These are phyloP conservation scores for Paecilomyces fulvus DNA, from an alignment of 2,329 filamentous ascomycete genomes.

Conservation along the genomic window DNA sequence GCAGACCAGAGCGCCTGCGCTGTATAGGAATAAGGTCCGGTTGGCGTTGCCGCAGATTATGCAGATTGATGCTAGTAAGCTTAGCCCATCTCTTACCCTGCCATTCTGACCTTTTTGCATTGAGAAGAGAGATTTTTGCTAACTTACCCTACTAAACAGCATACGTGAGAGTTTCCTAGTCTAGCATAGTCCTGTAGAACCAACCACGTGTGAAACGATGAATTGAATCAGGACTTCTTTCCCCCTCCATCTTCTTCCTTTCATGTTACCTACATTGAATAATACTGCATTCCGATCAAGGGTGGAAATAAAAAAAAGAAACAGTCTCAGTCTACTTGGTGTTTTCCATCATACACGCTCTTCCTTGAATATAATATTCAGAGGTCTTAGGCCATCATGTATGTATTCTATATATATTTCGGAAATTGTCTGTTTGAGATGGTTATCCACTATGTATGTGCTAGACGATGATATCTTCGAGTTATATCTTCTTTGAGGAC, in stretches of 20 bases:
- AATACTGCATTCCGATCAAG: too few relatives aligned
- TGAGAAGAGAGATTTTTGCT: background rate
- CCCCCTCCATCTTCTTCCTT: background rate
- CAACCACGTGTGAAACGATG: background rate
- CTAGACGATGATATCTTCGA: too few relatives aligned
- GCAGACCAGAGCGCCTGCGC: conserved; percentile 66
- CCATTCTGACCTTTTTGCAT: background rate
- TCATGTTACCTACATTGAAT: too few relatives aligned
- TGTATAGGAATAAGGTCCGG: conserved; percentile 90
- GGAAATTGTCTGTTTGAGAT: too few relatives aligned
- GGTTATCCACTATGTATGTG: too few relatives aligned
- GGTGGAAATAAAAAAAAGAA: too few relatives aligned
- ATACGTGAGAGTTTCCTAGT: conserved; percentile 20
- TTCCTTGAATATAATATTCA: too few relatives aligned
- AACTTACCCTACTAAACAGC: conserved; percentile 12
- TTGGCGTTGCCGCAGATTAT: conserved; percentile 77
- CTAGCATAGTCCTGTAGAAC: background rate
- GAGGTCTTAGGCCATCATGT: too few relatives aligned
- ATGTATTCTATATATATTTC: too few relatives aligned
- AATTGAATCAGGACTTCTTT: background rate
- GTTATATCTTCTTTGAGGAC: too few relatives aligned
- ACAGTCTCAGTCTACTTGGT: too few relatives aligned
- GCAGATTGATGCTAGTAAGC: conserved; percentile 97
- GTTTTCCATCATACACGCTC: too few relatives aligned
- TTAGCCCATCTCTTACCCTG: background rate